Percentiles rank a stretch among this genome's conserved stretches.
These are phyloP conservation scores for Coemansia furcata DNA, from an alignment of 192 early-diverging fungal species.

Conservation along the genomic window DNA sequence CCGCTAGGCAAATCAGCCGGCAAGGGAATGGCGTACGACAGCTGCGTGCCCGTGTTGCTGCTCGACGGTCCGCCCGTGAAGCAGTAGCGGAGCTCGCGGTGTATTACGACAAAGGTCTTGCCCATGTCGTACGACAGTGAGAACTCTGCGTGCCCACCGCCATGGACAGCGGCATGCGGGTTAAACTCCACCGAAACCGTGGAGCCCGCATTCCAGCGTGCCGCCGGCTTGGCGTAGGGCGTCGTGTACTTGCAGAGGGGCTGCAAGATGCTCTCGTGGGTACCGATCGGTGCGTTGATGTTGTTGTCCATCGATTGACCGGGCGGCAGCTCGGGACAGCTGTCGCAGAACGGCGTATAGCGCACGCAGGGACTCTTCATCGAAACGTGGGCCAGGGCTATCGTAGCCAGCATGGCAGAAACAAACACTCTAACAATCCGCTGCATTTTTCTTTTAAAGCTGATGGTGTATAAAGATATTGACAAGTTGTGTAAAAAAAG, in stretches of 20 bases:
- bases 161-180: conserved; percentile 54
- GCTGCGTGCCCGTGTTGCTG: conserved; percentile 32
- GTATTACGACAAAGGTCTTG: conserved; percentile 61
- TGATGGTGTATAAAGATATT: background rate
- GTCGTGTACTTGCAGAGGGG: conserved; percentile 49
- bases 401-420: conserved; percentile 9
- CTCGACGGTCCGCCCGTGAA: conserved; percentile 45
- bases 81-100: conserved; percentile 58
- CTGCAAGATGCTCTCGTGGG: conserved; percentile 26
- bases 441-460: conserved; percentile 3
- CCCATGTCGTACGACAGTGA: conserved; percentile 63
- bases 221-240: conserved; percentile 36
- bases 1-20: conserved; percentile 54
- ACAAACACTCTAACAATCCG: conserved; percentile 3
- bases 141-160: conserved; percentile 71
- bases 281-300: conserved; percentile 45
- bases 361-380: conserved; percentile 40
- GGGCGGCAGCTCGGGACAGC: conserved; percentile 30
- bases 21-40: conserved; percentile 49
- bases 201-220: conserved; percentile 51
- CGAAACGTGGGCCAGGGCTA: conserved; percentile 26
- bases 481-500: background rate
- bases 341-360: conserved; percentile 43
- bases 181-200: conserved; percentile 52
- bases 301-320: conserved; percentile 38